A percentile compares a stretch with the other conserved stretches of the same genome.
Evolutionary conservation across 345 rosid genomes (phyloP).

Genomic region (Eucalyptus victrix): DNA sequence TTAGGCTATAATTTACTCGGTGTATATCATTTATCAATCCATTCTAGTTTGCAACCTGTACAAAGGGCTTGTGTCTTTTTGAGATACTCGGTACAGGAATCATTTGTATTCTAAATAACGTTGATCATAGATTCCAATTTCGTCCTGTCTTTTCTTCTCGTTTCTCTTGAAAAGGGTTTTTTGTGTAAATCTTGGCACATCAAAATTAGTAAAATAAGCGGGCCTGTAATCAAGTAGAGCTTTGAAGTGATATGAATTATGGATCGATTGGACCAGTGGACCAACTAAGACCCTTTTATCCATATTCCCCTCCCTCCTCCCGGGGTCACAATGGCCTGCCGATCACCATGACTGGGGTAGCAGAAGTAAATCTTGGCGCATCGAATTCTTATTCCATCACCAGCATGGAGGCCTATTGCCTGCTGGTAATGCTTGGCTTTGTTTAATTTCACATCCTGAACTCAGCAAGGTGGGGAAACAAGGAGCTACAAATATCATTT

Average conservation of each 20-base stretch:
- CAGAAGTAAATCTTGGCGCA: not conserved
- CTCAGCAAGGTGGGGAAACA: not conserved
- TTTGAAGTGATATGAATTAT: not conserved
- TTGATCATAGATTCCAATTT: not conserved
- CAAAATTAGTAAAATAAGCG: not conserved
- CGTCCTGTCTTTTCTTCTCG: rapidly evolving
- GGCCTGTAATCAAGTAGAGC: not conserved
- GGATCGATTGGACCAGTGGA: not conserved
- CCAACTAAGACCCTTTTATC: not conserved
- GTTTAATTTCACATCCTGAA: not conserved
- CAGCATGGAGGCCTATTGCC: not conserved
- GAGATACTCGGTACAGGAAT: not conserved
- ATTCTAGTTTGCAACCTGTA: not conserved
- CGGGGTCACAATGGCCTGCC: not conserved
- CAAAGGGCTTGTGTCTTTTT: not conserved
- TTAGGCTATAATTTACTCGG: not conserved
- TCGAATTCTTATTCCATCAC: not conserved
- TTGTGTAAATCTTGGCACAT: not conserved
- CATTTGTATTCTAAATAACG: not conserved
- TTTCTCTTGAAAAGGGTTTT: not conserved
- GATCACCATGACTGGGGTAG: not conserved
- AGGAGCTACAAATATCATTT: not conserved
- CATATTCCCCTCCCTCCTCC: not conserved
- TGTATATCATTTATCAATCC: not conserved
- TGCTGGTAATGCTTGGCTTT: not conserved